phyloP scores from a whole-genome alignment of 495 filamentous ascomycete species.

The Podospora appendiculata region DNA sequence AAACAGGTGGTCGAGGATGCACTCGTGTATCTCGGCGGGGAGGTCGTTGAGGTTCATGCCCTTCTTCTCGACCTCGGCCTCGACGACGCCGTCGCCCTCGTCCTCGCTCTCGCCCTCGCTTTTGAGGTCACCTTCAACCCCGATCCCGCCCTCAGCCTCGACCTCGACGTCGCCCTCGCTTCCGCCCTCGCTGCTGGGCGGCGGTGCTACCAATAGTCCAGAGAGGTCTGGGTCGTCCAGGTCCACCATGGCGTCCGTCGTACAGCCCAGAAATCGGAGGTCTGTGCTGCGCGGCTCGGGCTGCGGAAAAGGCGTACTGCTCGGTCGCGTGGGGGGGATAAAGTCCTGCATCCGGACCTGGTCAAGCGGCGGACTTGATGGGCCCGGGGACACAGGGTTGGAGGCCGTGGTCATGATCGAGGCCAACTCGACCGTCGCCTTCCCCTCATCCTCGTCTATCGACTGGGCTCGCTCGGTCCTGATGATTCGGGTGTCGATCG shows the following conservation, averaged over 20 bases:
- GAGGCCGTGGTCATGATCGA: constrained; percentile 45
- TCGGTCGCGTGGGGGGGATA: constrained; percentile 43
- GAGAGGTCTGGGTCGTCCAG: constrained; percentile 14
- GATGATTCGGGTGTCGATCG: constrained; percentile 19
- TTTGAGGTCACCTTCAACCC: no score
- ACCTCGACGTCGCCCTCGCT: constrained; percentile 51
- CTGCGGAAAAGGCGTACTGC: constrained; percentile 50
- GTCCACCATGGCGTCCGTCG: constrained; percentile 20
- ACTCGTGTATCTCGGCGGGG: constrained; percentile 64
- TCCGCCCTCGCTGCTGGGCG: constrained; percentile 27
- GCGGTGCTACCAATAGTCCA: constrained; percentile 9
- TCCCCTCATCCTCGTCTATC: constrained; percentile 31
- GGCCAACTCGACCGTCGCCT: constrained; percentile 35
- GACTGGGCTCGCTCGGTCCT: constrained; percentile 18
- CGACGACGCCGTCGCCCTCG: no score
- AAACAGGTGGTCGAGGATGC: constrained; percentile 60
- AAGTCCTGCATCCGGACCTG: constrained; percentile 39
- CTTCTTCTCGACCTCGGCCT: constrained; percentile 14
- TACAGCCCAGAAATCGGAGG: constrained; percentile 30
- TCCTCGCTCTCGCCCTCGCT: no score
- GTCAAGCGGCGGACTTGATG: constrained; percentile 44
- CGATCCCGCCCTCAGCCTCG: no score
- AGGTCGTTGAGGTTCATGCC: constrained; percentile 44
- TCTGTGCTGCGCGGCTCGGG: constrained; percentile 37
- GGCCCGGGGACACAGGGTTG: constrained; percentile 45